Conservation (phyloP, 208 protist genomes). For the Hexamita inflata region DNA sequence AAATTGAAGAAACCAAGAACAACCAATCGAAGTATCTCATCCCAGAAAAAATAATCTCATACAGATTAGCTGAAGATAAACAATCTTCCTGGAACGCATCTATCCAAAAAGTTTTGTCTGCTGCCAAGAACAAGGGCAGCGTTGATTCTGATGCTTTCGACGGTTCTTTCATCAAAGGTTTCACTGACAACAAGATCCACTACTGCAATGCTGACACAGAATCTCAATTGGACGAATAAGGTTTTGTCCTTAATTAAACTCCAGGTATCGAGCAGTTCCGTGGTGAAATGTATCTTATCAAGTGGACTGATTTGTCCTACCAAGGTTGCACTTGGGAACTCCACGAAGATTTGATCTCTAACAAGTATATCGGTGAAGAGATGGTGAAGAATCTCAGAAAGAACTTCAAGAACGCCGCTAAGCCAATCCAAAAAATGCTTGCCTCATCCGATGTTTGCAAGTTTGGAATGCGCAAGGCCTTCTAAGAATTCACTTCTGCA, state of each 20-base stretch:
- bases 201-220: conserved; percentile 10
- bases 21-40: too few species aligned
- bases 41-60: too few species aligned
- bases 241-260: too few species aligned
- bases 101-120: too few species aligned
- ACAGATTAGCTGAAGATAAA: too few species aligned
- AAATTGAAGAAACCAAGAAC: too few species aligned
- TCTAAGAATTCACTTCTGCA: background rate
- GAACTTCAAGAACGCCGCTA: background rate
- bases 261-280: background rate
- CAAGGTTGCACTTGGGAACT: background rate
- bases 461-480: too few species aligned
- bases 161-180: background rate
- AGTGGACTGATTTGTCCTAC: background rate
- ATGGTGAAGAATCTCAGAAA: background rate
- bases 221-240: background rate
- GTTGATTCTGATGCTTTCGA: conserved; percentile 5
- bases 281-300: background rate
- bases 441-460: background rate
- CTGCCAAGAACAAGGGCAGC: too few species aligned
- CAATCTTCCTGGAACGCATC: too few species aligned
- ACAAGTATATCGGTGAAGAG: background rate
- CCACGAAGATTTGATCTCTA: conserved; percentile 14
- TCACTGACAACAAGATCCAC: background rate
- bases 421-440: background rate